These are phyloP conservation scores for Trebouxia sp. DNA, from an alignment of 139 green algal species.

Conservation along the genomic window DNA sequence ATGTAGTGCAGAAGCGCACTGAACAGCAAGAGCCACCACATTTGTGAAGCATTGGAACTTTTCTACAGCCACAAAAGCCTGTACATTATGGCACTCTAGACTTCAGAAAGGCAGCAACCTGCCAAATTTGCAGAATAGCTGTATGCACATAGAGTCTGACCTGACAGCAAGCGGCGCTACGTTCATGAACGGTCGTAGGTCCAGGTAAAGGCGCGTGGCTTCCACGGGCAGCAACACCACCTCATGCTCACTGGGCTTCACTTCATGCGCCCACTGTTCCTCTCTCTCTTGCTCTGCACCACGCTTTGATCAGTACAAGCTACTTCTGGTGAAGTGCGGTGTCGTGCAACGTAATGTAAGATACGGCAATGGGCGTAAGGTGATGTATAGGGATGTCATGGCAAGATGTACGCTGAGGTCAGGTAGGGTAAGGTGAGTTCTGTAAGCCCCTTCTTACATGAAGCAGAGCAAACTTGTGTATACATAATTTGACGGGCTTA, in stretches of 20 bases:
- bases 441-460: neutral
- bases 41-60: no score
- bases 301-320: no score
- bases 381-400: no score
- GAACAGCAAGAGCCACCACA: no score
- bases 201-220: conserved; percentile 61
- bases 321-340: neutral
- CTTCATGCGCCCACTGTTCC: neutral
- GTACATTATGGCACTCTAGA: neutral
- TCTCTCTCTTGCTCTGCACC: neutral
- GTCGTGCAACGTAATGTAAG: neutral
- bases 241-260: neutral
- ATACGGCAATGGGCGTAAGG: no score
- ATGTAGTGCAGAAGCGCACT: no score
- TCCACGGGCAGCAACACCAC: neutral
- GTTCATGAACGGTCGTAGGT: conserved; percentile 86
- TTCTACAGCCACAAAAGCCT: no score
- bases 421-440: neutral
- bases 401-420: neutral
- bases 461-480: no score
- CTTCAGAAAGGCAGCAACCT: neutral
- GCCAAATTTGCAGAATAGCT: neutral
- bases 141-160: conserved; percentile 7
- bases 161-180: conserved; percentile 65
- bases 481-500: neutral